phyloP scores from a whole-genome alignment of 495 filamentous ascomycete species.

The Aspergillus baeticus region DNA sequence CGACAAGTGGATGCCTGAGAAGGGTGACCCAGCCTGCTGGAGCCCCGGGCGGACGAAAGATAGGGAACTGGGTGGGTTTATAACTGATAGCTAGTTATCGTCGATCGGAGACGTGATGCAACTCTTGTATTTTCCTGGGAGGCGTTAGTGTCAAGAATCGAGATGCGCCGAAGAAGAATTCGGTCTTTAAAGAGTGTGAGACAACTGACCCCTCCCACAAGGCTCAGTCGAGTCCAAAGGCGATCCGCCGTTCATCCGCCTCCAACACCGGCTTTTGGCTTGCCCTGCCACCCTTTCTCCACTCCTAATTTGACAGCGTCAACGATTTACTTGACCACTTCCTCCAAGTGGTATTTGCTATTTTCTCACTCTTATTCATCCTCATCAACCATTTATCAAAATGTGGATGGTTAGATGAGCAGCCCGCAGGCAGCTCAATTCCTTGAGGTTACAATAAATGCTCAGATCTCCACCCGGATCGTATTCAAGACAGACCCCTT shows the following conservation, averaged over 20 bases:
- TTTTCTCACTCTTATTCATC: background rate
- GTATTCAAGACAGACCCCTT: too few relatives aligned
- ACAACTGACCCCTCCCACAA: background rate
- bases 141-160: background rate
- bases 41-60: background rate
- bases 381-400: background rate
- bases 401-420: too few relatives aligned
- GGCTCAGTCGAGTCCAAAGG: background rate
- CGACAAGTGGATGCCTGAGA: slow-evolving; percentile 6
- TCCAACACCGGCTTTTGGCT: background rate
- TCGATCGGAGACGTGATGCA: background rate
- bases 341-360: background rate
- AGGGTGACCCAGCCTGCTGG: slow-evolving; percentile 5
- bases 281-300: background rate
- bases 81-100: background rate
- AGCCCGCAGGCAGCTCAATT: too few relatives aligned
- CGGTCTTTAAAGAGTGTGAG: background rate
- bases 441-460: background rate
- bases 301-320: background rate
- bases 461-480: background rate
- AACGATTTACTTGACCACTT: background rate
- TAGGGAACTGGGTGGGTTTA: background rate
- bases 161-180: background rate
- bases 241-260: background rate
- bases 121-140: background rate